Percentiles rank a stretch among this genome's conserved stretches.
phyloP scores from a whole-genome alignment of 306 rosid genomes.

The Vicia sativa region DNA sequence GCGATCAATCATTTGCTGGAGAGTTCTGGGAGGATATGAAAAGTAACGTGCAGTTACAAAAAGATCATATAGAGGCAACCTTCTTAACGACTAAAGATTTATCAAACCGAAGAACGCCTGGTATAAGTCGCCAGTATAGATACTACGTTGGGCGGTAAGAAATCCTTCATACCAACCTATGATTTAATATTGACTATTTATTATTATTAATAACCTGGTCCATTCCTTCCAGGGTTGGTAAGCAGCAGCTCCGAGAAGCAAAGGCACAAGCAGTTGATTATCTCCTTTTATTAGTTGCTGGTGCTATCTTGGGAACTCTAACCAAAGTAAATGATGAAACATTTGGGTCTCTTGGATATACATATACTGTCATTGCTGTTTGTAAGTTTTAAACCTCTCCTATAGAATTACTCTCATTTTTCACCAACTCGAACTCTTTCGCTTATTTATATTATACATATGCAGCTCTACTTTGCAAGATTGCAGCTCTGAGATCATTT shows the following conservation, averaged over 20 bases:
- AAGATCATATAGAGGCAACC: constrained; percentile 52
- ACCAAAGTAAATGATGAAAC: constrained; percentile 70
- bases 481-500: constrained; percentile 84
- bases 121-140: constrained; percentile 65
- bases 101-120: constrained; percentile 69
- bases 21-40: constrained; percentile 70
- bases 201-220: constrained; percentile 32
- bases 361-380: constrained; percentile 77
- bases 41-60: constrained; percentile 48
- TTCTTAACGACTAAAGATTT: constrained; percentile 56
- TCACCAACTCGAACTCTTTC: constrained; percentile 14
- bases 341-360: constrained; percentile 71
- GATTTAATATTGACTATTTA: constrained; percentile 18
- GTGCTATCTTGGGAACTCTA: constrained; percentile 79
- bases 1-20: constrained; percentile 58
- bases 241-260: constrained; percentile 81
- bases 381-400: constrained; percentile 56
- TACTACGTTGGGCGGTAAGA: constrained; percentile 74
- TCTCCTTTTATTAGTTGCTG: constrained; percentile 76
- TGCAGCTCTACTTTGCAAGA: constrained; percentile 90
- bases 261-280: constrained; percentile 62
- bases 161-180: neutral
- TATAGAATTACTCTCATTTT: constrained; percentile 25
- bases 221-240: constrained; percentile 59
- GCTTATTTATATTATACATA: constrained; percentile 25